Conservation (phyloP, 106 monocot genomes). For the Dioscorea dumetorum region DNA sequence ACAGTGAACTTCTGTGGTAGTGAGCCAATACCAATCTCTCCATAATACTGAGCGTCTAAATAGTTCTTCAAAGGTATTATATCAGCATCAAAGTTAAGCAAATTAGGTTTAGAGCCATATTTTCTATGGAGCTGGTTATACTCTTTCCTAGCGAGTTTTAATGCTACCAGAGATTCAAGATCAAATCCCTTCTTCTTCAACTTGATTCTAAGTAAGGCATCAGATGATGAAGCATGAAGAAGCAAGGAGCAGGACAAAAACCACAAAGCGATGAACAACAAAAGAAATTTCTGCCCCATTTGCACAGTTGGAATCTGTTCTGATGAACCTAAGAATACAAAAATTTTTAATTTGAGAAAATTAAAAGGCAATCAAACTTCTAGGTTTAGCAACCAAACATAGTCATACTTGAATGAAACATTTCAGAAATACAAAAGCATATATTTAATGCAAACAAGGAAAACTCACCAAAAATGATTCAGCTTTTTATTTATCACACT, state of each 20-base stretch:
- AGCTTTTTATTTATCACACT: too few species aligned
- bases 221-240: constrained; percentile 39
- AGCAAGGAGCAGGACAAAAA: constrained; percentile 23
- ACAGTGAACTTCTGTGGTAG: constrained; percentile 71
- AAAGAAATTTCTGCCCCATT: constrained; percentile 30
- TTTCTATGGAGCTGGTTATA: constrained; percentile 8
- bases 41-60: constrained; percentile 70
- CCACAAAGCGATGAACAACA: constrained; percentile 27
- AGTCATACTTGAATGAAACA: too few species aligned
- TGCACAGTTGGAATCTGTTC: constrained; percentile 11
- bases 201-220: constrained; percentile 41
- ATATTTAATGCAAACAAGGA: too few species aligned
- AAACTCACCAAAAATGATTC: too few species aligned
- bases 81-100: constrained; percentile 29
- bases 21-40: constrained; percentile 62
- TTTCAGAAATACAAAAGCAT: too few species aligned
- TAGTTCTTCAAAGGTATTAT: constrained; percentile 59
- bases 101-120: neutral
- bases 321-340: constrained; percentile 1
- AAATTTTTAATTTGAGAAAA: neutral
- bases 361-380: too few species aligned
- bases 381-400: too few species aligned
- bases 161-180: constrained; percentile 18
- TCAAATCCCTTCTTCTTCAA: constrained; percentile 47
- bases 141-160: constrained; percentile 22